Base-by-base conservation (phyloP, 768 basidiomycete genomes). In the Leucosporidium yakuticum region DNA sequence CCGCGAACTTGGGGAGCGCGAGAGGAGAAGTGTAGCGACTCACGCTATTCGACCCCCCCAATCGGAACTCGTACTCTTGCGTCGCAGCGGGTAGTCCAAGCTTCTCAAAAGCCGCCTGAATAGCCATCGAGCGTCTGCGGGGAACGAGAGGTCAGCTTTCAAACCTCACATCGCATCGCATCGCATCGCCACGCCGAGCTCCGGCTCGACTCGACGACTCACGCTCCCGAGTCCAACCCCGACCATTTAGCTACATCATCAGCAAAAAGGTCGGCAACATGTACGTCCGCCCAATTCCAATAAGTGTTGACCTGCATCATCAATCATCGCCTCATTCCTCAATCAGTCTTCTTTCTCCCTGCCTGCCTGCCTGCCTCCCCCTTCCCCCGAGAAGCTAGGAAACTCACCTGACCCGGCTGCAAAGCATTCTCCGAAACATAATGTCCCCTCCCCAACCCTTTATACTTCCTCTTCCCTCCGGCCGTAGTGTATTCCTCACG, bases 381-480 rank as follows among this genome's bases (percentile, higher is more conserved):
- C 25, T 3, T 58, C n/a, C 8, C 25, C 44, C 15, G 19, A 2
- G 15, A 65, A 73, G 19, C 17, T 19, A 14, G 14, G 14, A 29
- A 20, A 25, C 77, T 59, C 74, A 94, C 94, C 81, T 95, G 92
- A 8, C 85, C 87, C 15, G 96, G 94, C 75, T 94, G 91, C 25
- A 99, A 79, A 1, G 96, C 95, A 77, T 98, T 96, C 80, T 99
- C 96, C 77, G 95, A 92, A 60, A 95, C 88, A 77, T 91, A 95
- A 58, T 70, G 69, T 23, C 47, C 49, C 25, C 66, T 62, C 1
- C 69, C 73, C n/a, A 70, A 53, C 1, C 25, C 44, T 11, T 60
- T 44, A 53, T 53, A 27, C 14, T 86, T 89, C 14, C 80, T 78
- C 70, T 85, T 83, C 23, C 85, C 86, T 7, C 39, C 17, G 3